These are phyloP conservation scores for Aspergillus cavernicola DNA, from an alignment of 495 filamentous ascomycete genomes.

Conservation along the genomic window DNA sequence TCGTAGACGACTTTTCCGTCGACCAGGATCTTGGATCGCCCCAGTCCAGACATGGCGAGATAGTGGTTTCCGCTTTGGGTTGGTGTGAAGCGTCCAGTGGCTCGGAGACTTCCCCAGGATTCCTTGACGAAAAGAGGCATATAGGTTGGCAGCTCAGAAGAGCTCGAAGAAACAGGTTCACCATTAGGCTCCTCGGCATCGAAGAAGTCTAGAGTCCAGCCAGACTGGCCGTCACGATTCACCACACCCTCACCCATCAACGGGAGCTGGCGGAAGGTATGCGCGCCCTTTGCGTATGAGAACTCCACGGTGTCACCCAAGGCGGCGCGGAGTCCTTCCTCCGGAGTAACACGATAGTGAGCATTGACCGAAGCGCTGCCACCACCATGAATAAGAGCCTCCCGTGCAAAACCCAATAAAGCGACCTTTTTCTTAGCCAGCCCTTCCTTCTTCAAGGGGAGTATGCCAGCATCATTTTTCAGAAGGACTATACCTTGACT, in stretches of 20 bases:
- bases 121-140: slow-evolving; percentile 2
- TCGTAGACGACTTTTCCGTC: slow-evolving; percentile 12
- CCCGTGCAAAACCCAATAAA: background rate
- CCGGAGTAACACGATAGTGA: slow-evolving; percentile 1
- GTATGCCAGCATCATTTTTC: background rate
- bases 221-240: background rate
- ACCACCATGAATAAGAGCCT: slow-evolving; percentile 7
- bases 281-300: slow-evolving; percentile 9
- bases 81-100: background rate
- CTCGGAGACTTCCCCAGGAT: background rate
- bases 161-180: background rate
- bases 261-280: slow-evolving; percentile 4
- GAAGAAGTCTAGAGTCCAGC: slow-evolving; percentile 9
- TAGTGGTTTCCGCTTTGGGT: slow-evolving; percentile 11
- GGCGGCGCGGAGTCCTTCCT: slow-evolving; percentile 4
- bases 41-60: slow-evolving; percentile 11
- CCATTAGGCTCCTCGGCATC: background rate
- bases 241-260: slow-evolving; percentile 2
- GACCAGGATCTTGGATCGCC: slow-evolving; percentile 2
- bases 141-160: background rate
- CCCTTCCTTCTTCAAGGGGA: background rate
- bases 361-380: slow-evolving; percentile 6
- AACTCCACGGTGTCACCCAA: slow-evolving; percentile 11
- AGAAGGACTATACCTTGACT: slow-evolving; percentile 4
- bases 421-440: background rate